Conservation (phyloP, 768 basidiomycete genomes). For the Lactifluus subvellereus region DNA sequence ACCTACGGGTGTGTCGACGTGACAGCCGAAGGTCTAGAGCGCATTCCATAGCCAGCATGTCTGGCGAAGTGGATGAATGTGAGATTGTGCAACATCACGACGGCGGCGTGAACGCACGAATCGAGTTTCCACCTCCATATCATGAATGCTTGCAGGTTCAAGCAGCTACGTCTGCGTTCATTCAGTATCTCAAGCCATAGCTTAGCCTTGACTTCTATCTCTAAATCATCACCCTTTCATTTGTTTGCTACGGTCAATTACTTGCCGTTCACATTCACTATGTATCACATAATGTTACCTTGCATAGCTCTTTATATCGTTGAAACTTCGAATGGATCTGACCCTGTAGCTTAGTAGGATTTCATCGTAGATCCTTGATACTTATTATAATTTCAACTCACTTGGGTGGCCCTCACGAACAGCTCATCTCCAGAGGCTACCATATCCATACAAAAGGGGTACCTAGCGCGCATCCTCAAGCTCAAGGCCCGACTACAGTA, state of each 20-base stretch:
- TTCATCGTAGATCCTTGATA: neutral
- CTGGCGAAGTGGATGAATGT: neutral
- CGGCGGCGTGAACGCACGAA: neutral
- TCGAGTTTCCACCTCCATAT: constrained; percentile 22
- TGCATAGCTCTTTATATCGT: neutral
- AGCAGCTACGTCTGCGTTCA: neutral
- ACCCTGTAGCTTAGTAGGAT: constrained; percentile 9
- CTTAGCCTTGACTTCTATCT: neutral
- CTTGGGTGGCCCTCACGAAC: no score
- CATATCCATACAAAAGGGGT: neutral
- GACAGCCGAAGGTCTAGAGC: neutral
- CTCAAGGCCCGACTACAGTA: no score
- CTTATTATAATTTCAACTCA: neutral
- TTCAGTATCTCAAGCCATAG: neutral
- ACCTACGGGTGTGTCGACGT: neutral
- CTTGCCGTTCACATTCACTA: neutral
- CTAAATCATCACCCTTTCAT: neutral
- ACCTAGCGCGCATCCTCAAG: neutral
- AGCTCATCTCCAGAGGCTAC: no score
- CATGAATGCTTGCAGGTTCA: constrained; percentile 13
- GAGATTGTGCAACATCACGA: constrained; percentile 17
- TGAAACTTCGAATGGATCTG: neutral
- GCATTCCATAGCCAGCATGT: constrained; percentile 1
- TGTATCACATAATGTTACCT: neutral
- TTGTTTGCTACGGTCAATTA: neutral